Base-by-base conservation (phyloP, 371 early-diverging fungal species). In the Apophysomyces elegans region DNA sequence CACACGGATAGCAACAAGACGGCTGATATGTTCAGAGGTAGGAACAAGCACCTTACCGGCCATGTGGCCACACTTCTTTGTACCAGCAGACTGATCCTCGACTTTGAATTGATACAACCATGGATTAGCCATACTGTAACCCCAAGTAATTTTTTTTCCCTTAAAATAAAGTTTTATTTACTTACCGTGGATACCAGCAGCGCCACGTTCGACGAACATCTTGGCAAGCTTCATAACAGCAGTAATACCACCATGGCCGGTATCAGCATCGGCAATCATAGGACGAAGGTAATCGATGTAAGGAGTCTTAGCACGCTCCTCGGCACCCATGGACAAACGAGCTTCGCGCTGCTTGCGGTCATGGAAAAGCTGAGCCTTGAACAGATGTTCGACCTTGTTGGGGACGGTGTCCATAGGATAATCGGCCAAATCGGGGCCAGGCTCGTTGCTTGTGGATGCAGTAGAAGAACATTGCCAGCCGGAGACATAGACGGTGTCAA, bases 1-100 rank as follows among this genome's bases (percentile, higher is more conserved):
- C 61, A 95, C 91, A 75, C 99, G 94, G 75, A 93, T 89, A 68
- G 98, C 98, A 35, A 97, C 91, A 60, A 99, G 83, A 60, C 99
- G 93, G 87, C 95, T 96, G 84, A 98, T 97, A 84, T 99, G 99
- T 76, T 99, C 98, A 18, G 91, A 88, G 58, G 95, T 94, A 37
- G 99, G 97, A 9, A 99, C 99, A 35, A 99, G 83, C 26, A 99
- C 99, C 80, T 99, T 99, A 68, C 99, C 99, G 58, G 97, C 98
- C 97, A 99, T 96, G 83, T 99, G 99, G 18, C 99, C 98, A 80
- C 99, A 99, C 88, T 99, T 99, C 77, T 99, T 99, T 68, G 96
- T 96, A 63, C 93, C 92, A 13, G 98, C 92, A 60, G 95, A 92
- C 79, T 94, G 94, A 80, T 99, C 99, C 79, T 99, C 99, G 60